Conservation (phyloP, 305 asterid genomes). For the Plantago rigida region DNA sequence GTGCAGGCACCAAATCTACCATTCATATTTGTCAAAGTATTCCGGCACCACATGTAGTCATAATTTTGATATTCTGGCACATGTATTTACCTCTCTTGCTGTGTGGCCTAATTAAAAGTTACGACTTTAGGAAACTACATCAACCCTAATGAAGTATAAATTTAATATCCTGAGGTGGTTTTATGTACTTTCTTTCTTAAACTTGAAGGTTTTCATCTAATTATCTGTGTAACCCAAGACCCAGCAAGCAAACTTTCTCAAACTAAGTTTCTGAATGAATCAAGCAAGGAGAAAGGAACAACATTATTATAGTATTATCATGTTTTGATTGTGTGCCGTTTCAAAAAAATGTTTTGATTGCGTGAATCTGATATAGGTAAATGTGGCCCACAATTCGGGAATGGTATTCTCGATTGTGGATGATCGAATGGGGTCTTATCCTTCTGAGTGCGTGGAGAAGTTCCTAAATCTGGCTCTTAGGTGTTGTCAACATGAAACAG, state of each 20-base stretch:
- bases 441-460: slow-evolving; percentile 69
- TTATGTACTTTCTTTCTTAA: too few species aligned
- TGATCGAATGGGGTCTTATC: slow-evolving; percentile 71
- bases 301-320: neutral
- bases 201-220: too few species aligned
- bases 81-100: too few species aligned
- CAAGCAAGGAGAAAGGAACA: neutral
- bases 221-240: neutral
- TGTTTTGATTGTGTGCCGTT: too few species aligned
- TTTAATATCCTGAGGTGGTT: too few species aligned
- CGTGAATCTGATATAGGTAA: slow-evolving; percentile 42
- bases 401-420: slow-evolving; percentile 61
- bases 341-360: neutral
- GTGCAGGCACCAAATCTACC: too few species aligned
- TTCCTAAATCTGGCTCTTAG: slow-evolving; percentile 59
- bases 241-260: neutral
- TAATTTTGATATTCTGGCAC: too few species aligned
- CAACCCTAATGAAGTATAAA: too few species aligned
- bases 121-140: too few species aligned
- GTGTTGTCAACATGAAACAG: slow-evolving; percentile 72
- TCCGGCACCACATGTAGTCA: too few species aligned
- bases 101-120: too few species aligned
- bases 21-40: too few species aligned
- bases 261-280: neutral
- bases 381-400: slow-evolving; percentile 51